Conservation (phyloP, 1,284 basidiomycete species). For the Peniophora sp. region DNA sequence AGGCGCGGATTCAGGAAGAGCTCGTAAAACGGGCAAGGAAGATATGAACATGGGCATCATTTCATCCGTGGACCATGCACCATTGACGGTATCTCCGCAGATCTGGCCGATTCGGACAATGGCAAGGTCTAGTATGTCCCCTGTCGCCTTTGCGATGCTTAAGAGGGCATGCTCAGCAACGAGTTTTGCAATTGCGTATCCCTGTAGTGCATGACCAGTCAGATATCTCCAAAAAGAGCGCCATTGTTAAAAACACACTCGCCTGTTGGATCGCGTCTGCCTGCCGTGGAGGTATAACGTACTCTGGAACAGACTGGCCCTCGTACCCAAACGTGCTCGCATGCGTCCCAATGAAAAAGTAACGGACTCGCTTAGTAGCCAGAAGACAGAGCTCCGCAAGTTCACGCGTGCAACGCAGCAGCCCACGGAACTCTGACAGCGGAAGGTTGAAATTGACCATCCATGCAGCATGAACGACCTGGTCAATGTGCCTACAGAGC, state of each 20-base stretch:
- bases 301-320: conserved; percentile 4
- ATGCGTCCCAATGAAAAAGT: conserved; percentile 8
- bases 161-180: conserved; percentile 14
- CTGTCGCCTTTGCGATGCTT: background rate
- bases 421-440: conserved; percentile 12
- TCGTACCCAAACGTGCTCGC: conserved; percentile 11
- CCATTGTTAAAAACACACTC: background rate
- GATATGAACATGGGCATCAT: conserved; percentile 13
- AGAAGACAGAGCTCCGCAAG: conserved; percentile 12
- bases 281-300: background rate
- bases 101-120: conserved; percentile 12
- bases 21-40: conserved; percentile 4
- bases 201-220: conserved; percentile 5
- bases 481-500: background rate
- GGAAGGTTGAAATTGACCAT: conserved; percentile 17
- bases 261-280: background rate
- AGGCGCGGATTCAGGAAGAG: conserved; percentile 6
- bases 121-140: conserved; percentile 3
- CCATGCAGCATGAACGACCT: conserved; percentile 14
- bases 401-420: conserved; percentile 11
- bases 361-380: background rate
- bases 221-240: background rate
- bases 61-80: conserved; percentile 9
- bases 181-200: conserved; percentile 15
- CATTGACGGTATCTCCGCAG: conserved; percentile 8